Conservation (phyloP, 345 rosid species). For the Microcos paniculata region DNA sequence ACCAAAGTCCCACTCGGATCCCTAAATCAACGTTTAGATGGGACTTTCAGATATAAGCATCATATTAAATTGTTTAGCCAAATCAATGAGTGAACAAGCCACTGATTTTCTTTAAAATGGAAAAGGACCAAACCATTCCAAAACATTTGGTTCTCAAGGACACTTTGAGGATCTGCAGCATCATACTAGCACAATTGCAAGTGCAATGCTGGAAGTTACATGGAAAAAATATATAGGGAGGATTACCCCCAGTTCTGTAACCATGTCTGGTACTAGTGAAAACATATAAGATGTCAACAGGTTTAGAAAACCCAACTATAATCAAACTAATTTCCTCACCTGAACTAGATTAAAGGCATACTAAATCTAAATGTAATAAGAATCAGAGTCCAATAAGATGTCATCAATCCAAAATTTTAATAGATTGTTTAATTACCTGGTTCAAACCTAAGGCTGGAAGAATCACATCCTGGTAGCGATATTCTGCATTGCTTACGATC, state of each 20-base stretch:
- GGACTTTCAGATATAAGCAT: background rate
- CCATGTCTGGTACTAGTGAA: background rate
- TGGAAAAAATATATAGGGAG: background rate
- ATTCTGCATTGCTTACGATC: slow-evolving; percentile 82
- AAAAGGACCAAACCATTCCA: background rate
- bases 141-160: background rate
- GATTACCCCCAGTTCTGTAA: background rate
- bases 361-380: background rate
- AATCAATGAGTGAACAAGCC: background rate
- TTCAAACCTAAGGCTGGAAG: slow-evolving; percentile 84
- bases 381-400: background rate
- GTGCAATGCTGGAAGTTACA: background rate
- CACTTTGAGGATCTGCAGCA: background rate
- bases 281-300: background rate
- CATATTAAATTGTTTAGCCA: background rate
- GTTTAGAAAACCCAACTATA: background rate
- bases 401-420: background rate
- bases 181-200: background rate
- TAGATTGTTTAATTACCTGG: slow-evolving; percentile 51
- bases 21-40: slow-evolving; percentile 37
- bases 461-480: slow-evolving; percentile 83
- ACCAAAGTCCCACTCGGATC: slow-evolving; percentile 92
- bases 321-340: background rate
- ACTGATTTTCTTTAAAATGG: no score
- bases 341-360: background rate